phyloP scores from a whole-genome alignment of 1,139 yeast species.

The Kodamaea sp. region DNA sequence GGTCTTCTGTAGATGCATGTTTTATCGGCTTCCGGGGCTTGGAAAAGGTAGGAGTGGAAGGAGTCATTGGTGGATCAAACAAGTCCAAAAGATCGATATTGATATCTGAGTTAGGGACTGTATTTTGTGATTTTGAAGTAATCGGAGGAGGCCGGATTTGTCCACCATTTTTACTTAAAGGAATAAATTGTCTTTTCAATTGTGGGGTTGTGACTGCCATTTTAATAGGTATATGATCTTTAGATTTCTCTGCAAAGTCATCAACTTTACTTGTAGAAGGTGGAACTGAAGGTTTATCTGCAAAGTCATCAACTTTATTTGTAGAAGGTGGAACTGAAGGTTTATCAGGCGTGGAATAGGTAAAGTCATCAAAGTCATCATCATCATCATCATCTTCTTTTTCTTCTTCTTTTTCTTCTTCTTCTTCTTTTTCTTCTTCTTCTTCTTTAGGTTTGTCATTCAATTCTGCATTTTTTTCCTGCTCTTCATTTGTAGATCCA shows the following conservation, averaged over 20 bases:
- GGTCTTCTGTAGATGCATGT: not conserved
- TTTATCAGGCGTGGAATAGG: too few relatives aligned
- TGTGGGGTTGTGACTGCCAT: not conserved
- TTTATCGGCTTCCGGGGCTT: not conserved
- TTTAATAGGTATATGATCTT: not conserved
- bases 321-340: not conserved
- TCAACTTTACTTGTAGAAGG: not conserved
- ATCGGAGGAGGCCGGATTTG: not conserved
- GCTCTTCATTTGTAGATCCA: not conserved
- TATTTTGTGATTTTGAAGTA: not conserved
- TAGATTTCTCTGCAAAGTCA: not conserved
- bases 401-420: constrained; percentile 1
- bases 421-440: constrained; percentile 1
- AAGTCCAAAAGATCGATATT: constrained; percentile 4
- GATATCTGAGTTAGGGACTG: not conserved
- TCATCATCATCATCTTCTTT: constrained; percentile 3
- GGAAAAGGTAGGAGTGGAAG: not conserved
- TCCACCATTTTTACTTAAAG: not conserved
- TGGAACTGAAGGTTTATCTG: constrained; percentile 3
- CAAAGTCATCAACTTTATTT: constrained; percentile 15
- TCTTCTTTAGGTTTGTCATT: constrained; percentile 1
- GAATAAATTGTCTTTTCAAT: constrained; percentile 1
- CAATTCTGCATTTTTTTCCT: not conserved
- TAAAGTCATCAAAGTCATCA: too few relatives aligned
- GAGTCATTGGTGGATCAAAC: not conserved